A percentile compares a stretch with the other conserved stretches of the same genome.
Evolutionary conservation across 176 grass and related monocot genomes (phyloP).

Genomic region (Paspalum vaginatum): DNA sequence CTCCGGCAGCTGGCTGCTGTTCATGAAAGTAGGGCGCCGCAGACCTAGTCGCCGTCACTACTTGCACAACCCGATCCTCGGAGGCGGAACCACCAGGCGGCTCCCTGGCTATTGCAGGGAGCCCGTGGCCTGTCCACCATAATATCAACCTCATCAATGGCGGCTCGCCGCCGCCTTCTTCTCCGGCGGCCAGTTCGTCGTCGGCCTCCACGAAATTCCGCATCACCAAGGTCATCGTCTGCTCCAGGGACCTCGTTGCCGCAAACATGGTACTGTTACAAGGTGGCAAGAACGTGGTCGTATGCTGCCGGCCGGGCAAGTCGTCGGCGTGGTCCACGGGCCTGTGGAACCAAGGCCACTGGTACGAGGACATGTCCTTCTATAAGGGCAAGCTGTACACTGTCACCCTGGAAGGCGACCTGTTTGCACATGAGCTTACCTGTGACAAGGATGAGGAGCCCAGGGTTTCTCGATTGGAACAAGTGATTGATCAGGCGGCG

Average conservation of each 20-base stretch:
- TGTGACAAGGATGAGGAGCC: not conserved
- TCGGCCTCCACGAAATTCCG: not conserved
- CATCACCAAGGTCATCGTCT: not conserved
- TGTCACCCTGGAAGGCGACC: not conserved
- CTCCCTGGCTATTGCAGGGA: not conserved
- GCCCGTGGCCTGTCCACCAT: not conserved
- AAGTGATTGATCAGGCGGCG: not conserved
- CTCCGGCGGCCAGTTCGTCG: too few relatives aligned
- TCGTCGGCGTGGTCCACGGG: not conserved
- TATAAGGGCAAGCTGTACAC: not conserved
- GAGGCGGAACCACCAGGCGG: not conserved
- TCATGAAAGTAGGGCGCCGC: not conserved
- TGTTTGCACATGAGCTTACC: not conserved
- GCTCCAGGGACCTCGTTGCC: not conserved
- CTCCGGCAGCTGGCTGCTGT: not conserved
- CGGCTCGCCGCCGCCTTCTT: not conserved
- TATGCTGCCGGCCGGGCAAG: not conserved
- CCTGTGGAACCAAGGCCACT: not conserved
- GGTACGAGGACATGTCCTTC: not conserved
- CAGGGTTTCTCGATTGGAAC: not conserved
- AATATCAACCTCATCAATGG: too few relatives aligned
- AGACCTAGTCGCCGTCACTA: not conserved
- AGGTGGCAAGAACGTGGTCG: not conserved
- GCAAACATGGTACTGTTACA: accelerated
- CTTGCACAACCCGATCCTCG: not conserved